Conservation (phyloP, 2,329 filamentous ascomycete genomes). For the Plenodomus biglobosus region DNA sequence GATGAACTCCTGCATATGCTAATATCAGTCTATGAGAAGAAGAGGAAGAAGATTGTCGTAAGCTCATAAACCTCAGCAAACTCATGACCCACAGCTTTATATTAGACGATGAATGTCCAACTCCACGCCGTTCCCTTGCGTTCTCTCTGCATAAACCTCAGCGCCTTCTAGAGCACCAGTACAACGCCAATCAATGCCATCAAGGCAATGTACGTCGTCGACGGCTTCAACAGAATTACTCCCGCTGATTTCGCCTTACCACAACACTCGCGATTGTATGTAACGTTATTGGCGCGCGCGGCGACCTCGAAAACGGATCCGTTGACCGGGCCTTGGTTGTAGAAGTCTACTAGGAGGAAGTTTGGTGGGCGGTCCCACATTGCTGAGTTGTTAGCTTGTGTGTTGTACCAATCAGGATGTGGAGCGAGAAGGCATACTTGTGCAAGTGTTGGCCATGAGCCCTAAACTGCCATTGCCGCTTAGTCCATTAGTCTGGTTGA, state of each 20-base stretch:
- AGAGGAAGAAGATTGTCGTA: too few species aligned
- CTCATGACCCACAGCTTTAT: not conserved
- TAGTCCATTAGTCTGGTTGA: slow-evolving; percentile 41
- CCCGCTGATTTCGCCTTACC: slow-evolving; percentile 42
- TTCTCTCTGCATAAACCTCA: not conserved
- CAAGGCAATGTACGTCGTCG: slow-evolving; percentile 20
- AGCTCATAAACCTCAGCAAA: not conserved
- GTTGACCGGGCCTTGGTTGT: slow-evolving; percentile 40
- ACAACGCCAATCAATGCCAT: slow-evolving; percentile 14
- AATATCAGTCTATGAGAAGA: not conserved
- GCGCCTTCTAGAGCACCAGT: slow-evolving; percentile 17
- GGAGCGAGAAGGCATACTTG: slow-evolving; percentile 28
- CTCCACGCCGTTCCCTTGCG: too few species aligned
- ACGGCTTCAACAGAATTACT: slow-evolving; percentile 8
- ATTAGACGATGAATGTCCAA: not conserved
- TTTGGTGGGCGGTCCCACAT: slow-evolving; percentile 46
- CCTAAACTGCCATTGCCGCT: slow-evolving; percentile 40
- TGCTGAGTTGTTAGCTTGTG: slow-evolving; percentile 8
- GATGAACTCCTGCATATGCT: not conserved
- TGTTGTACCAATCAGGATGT: too few species aligned
- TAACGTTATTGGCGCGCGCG: slow-evolving; percentile 67
- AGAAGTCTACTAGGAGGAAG: slow-evolving; percentile 48
- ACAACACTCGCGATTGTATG: slow-evolving; percentile 63
- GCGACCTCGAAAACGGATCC: slow-evolving; percentile 47
- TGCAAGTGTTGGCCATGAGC: slow-evolving; percentile 36